Conservation (phyloP, 345 rosid genomes). For the Populus simonii region DNA sequence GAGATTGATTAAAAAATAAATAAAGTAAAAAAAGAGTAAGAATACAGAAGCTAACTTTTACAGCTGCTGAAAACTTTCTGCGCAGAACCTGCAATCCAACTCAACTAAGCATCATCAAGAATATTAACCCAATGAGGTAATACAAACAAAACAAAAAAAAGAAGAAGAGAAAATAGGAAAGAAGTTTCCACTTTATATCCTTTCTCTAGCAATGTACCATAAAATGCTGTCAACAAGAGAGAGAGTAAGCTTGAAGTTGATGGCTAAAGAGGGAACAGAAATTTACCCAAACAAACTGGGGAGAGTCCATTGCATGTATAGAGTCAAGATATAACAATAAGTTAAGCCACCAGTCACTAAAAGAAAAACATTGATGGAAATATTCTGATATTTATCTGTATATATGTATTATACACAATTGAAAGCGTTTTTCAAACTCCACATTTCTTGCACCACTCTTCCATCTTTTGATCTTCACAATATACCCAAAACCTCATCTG, state of each 20-base stretch:
- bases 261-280: slow-evolving; percentile 19
- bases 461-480: slow-evolving; percentile 17
- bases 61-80: slow-evolving; percentile 41
- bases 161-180: slow-evolving; percentile 19
- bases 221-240: background rate
- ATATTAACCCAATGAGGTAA: slow-evolving; percentile 44
- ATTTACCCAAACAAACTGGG: slow-evolving; percentile 34
- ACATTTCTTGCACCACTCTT: slow-evolving; percentile 9
- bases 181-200: background rate
- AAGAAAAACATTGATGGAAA: slow-evolving; percentile 1
- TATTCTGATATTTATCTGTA: slow-evolving; percentile 4
- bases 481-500: slow-evolving; percentile 28
- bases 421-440: slow-evolving; percentile 14
- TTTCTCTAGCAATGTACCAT: background rate
- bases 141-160: slow-evolving; percentile 20
- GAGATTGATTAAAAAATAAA: background rate
- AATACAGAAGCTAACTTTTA: slow-evolving; percentile 51
- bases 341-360: slow-evolving; percentile 19
- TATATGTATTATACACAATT: slow-evolving; percentile 30
- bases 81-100: slow-evolving; percentile 42
- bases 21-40: slow-evolving; percentile 21
- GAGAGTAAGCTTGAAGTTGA: background rate
- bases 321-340: slow-evolving; percentile 16
- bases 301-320: slow-evolving; percentile 9
- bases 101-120: slow-evolving; percentile 39